These are phyloP conservation scores for Lentinula raphanica DNA, from an alignment of 768 basidiomycete species.

Conservation along the genomic window DNA sequence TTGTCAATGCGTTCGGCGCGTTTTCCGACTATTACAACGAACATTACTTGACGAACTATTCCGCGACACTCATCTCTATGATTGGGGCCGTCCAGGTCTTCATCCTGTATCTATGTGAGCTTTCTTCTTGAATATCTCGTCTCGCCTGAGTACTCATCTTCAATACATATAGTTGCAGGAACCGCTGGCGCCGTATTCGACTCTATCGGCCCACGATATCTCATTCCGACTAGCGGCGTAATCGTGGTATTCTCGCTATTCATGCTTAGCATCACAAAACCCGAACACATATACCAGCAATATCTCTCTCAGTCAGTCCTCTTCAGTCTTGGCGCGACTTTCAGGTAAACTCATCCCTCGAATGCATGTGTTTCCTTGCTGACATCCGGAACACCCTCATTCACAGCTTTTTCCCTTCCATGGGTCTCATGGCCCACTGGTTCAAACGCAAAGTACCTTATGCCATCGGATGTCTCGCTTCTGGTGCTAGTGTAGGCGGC, in stretches of 20 bases:
- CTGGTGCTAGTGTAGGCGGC: constrained; percentile 26
- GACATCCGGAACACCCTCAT: too few relatives aligned
- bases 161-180: constrained; percentile 9
- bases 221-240: constrained; percentile 14
- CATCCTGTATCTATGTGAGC: constrained; percentile 18
- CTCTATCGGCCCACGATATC: constrained; percentile 10
- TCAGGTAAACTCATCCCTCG: constrained; percentile 8
- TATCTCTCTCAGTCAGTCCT: constrained; percentile 17
- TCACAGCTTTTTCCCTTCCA: constrained; percentile 27
- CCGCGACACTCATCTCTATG: constrained; percentile 22
- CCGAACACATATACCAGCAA: constrained; percentile 18
- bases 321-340: constrained; percentile 12
- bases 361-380: not conserved
- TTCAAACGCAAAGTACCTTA: constrained; percentile 26
- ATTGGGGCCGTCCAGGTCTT: constrained; percentile 25
- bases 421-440: constrained; percentile 30
- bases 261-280: constrained; percentile 19
- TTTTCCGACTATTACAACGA: constrained; percentile 29
- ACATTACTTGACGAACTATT: constrained; percentile 20
- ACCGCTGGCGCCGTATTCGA: constrained; percentile 14
- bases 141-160: not conserved
- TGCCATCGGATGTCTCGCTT: constrained; percentile 29
- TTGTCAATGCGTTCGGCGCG: constrained; percentile 28
- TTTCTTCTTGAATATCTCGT: not conserved
- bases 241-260: constrained; percentile 15